Base-by-base conservation (phyloP, 2,329 filamentous ascomycete genomes). In the Trichoderma pleuroti region DNA sequence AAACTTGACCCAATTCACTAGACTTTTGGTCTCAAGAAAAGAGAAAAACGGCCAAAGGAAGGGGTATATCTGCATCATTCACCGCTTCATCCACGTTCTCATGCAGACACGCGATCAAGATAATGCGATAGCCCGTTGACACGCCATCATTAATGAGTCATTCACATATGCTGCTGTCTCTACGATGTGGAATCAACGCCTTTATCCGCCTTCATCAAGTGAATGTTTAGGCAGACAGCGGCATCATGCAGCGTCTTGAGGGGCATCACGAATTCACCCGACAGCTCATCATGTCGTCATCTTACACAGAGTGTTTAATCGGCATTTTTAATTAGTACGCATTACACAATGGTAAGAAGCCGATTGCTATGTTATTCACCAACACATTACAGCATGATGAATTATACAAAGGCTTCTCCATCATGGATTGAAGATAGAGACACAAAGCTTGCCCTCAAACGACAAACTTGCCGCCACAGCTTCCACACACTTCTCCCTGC, bases 391-490 rank as follows among this genome's bases (percentile, higher is more conserved):
- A 21, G 9, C 54, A 57, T 57, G 26, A 18, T 21, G 1, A 14
- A 21, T 1, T 1, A 6, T 1, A 0, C 1, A 49, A 10, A 49
- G 5, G 5, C 42, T 1, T 49, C 39, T 2, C 14, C 3, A 6
- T 11, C 4, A 1, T 39, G 30, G 5, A 16, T 30, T 3, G 4
- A 16, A 63, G 4, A 49, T 18, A 21, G 46, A 49, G 11, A 24
- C 11, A 8, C 12, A 14, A 32, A 34, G 12, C 14, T 16, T 18
- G 3, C 24, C 4, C 7, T 66, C 63, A 66, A n/a, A 79, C 76
- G 0, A 83, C 78, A 73, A 84, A 84, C 73, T 84, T 84, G 16
- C 82, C 82, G 2, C 81, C 81, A 57, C 82, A 84, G 0, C 79
- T 79, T 18, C 82, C 82, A 24, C 82, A 84, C 5, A 77, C 74